Conservation (phyloP, 768 basidiomycete genomes). For the Phylloporus arenicola region DNA sequence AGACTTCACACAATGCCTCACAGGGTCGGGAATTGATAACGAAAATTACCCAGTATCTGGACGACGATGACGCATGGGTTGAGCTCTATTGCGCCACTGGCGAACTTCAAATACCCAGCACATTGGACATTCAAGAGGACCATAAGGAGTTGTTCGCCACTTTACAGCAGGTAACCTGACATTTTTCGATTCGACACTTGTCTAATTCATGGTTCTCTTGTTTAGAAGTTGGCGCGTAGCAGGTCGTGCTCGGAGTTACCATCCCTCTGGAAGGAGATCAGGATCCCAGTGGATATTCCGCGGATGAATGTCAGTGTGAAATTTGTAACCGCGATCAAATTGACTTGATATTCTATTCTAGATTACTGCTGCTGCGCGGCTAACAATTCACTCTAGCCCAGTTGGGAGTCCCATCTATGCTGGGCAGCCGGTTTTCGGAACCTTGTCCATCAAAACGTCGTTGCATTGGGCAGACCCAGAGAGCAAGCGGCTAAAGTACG, state of each 20-base stretch:
- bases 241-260: constrained; percentile 33
- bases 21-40: constrained; percentile 43
- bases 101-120: constrained; percentile 53
- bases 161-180: constrained; percentile 31
- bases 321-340: background rate
- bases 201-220: constrained; percentile 26
- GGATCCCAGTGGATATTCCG: constrained; percentile 84
- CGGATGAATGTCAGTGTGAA: constrained; percentile 59
- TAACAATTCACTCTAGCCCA: constrained; percentile 45
- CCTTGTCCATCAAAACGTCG: constrained; percentile 61
- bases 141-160: constrained; percentile 19
- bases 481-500: constrained; percentile 40
- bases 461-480: constrained; percentile 68
- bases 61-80: constrained; percentile 62
- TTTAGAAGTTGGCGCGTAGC: constrained; percentile 36
- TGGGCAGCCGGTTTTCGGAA: constrained; percentile 77
- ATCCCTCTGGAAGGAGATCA: constrained; percentile 64
- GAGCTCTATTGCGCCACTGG: constrained; percentile 66
- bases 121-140: constrained; percentile 28
- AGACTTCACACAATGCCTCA: constrained; percentile 27
- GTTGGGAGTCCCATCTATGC: constrained; percentile 60
- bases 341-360: constrained; percentile 26
- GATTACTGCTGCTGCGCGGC: constrained; percentile 61
- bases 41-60: constrained; percentile 52
- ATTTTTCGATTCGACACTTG: background rate